Conservation (phyloP, 192 early-diverging fungal species). For the Coemansia sp. region DNA sequence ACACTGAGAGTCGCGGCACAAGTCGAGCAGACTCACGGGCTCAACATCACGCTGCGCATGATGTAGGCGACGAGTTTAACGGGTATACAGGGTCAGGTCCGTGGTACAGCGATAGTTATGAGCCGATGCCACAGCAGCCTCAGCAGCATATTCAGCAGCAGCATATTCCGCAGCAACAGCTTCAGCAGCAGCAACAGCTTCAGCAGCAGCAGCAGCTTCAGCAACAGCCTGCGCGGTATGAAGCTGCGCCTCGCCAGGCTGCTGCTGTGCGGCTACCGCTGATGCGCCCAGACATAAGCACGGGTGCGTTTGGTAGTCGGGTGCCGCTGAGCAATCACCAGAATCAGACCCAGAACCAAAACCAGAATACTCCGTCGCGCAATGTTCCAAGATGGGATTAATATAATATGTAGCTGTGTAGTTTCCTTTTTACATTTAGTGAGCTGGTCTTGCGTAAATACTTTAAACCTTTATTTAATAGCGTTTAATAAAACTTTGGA, state of each 20-base stretch:
- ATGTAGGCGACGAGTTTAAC: neutral
- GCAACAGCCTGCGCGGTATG: neutral
- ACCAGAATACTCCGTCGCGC: neutral
- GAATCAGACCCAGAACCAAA: neutral
- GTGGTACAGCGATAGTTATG: conserved; percentile 3
- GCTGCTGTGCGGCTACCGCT: neutral
- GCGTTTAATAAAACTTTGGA: neutral
- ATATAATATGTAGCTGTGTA: neutral
- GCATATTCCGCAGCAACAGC: neutral
- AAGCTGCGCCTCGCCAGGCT: neutral
- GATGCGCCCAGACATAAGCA: neutral
- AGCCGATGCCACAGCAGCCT: neutral
- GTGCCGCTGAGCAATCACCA: neutral
- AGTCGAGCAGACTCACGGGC: conserved; percentile 7
- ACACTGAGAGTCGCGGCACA: neutral
- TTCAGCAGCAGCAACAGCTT: neutral
- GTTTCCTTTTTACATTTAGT: neutral
- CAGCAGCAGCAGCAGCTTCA: neutral
- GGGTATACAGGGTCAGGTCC: neutral
- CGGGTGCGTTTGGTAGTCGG: conserved; percentile 1
- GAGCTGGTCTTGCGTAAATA: too few relatives aligned
- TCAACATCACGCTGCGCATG: neutral
- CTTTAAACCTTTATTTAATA: too few relatives aligned
- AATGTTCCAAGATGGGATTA: conserved; percentile 11
- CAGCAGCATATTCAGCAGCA: neutral